These are phyloP conservation scores for Dothideomycetes sp. DNA, from an alignment of 2,329 filamentous ascomycete genomes.

Conservation along the genomic window DNA sequence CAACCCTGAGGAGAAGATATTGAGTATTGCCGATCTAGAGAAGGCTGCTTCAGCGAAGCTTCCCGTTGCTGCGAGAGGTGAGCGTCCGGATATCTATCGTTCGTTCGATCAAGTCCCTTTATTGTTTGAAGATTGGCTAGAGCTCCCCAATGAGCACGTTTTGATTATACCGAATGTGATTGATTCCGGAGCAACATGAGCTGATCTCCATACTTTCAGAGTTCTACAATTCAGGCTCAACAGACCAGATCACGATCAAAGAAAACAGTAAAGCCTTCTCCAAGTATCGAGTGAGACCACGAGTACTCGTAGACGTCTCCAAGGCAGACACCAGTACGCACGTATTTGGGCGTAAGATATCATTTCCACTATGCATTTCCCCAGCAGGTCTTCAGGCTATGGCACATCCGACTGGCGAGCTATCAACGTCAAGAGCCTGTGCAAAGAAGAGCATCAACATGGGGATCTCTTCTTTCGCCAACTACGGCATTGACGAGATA, in stretches of 20 bases:
- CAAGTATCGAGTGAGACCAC: constrained; percentile 25
- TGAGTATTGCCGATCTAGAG: constrained; percentile 28
- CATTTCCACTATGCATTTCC: constrained; percentile 41
- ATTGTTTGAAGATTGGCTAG: too few species aligned
- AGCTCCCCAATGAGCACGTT: too few species aligned
- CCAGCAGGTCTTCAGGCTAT: constrained; percentile 41
- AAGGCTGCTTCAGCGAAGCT: constrained; percentile 13
- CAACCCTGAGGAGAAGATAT: constrained; percentile 10
- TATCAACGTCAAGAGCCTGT: constrained; percentile 37
- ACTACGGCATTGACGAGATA: constrained; percentile 36
- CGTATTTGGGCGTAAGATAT: constrained; percentile 30
- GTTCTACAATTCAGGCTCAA: constrained; percentile 48
- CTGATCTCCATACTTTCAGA: too few species aligned
- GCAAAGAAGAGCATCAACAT: constrained; percentile 32
- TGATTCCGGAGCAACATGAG: too few species aligned
- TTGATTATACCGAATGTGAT: too few species aligned
- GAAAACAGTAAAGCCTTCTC: constrained; percentile 42
- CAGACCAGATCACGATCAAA: constrained; percentile 41
- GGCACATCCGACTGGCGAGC: constrained; percentile 40
- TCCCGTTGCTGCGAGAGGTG: constrained; percentile 9
- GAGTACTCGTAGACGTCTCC: constrained; percentile 27
- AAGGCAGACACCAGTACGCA: constrained; percentile 28
- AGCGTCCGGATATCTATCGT: too few species aligned
- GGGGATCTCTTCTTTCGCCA: constrained; percentile 39
- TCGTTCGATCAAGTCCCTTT: too few species aligned